Evolutionary conservation across 208 protist species (phyloP), one percentile per base, ranked within the genome.

Genomic region (Leishmania arabica): DNA sequence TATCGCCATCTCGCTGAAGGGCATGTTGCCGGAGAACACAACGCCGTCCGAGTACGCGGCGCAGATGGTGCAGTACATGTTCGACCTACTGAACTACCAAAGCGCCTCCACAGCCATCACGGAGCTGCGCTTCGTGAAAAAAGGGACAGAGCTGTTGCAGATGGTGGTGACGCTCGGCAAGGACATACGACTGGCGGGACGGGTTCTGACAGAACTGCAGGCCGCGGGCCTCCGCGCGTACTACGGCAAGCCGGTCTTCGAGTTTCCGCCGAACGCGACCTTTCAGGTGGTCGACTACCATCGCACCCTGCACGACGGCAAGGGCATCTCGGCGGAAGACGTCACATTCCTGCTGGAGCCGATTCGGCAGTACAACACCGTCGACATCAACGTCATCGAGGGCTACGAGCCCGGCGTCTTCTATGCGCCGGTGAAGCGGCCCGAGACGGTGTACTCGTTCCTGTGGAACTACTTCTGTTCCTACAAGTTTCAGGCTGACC

Each of bases 391-490:
- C 80, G 92, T 97, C 49, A 86, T 97, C n/a, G 81, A 91, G 34
- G 92, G 92, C 70, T 95, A 89, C 81, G 90, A 95, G 78, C 88
- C 83, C 17, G 92, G 94, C 65, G 88, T 96, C 24, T 97, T 91
- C 78, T 97, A 95, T 78, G 94, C 83, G 6, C 87, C 92, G 21
- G 90, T 95, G 69, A 91, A 94, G 86, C 89, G 92, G 1, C 88
- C 94, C 0, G 92, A 96, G 78, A 89, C 85, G 7, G 90, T 96
- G 40, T 94, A 93, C 84, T 84, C 88, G 21, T 93, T 92, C 78
- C 65, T 97, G 70, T 95, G 88, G 88, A 97, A 96, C 73, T 90
- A 91, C 15, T 91, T 89, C 76, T 89, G 83, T 64, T 97, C 94
- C 40, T 92, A 93, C 79, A 66, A 88, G 60, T 80, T 96, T 54